Evolutionary conservation across 495 filamentous ascomycete genomes (phyloP).

Genomic region (Penicillium daleae): DNA sequence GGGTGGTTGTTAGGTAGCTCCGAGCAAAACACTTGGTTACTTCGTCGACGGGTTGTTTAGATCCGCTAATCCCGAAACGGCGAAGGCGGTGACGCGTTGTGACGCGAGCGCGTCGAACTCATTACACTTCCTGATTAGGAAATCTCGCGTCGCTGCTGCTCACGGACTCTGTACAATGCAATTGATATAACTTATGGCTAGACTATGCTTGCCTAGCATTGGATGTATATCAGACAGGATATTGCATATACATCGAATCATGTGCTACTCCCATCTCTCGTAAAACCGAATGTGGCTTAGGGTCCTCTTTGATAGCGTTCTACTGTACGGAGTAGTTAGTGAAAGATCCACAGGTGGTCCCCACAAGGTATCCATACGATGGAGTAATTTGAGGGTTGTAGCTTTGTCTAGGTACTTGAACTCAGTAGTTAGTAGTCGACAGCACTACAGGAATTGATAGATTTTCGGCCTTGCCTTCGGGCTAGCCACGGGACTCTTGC

Average conservation of each 20-base stretch:
- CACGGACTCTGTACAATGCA: no score
- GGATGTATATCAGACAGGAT: background rate
- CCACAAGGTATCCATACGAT: background rate
- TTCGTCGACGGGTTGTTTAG: constrained; percentile 33
- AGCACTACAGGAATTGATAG: background rate
- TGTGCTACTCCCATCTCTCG: background rate
- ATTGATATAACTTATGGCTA: no score
- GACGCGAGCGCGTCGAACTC: constrained; percentile 21
- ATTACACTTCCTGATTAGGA: constrained; percentile 25
- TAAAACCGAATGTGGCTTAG: background rate
- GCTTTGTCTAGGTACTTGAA: background rate
- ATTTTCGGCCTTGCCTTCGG: background rate
- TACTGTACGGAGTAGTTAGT: no score
- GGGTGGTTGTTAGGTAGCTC: background rate
- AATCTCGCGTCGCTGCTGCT: background rate
- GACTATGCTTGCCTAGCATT: background rate
- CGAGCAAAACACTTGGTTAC: constrained; percentile 30
- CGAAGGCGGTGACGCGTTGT: constrained; percentile 19
- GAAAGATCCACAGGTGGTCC: background rate
- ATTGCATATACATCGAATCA: background rate
- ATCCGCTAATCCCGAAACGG: constrained; percentile 27
- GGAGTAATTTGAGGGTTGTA: background rate
- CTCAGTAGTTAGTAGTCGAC: background rate
- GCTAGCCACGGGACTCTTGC: no score
- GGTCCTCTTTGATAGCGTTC: background rate